These are phyloP conservation scores for Candida tallmaniae DNA, from an alignment of 805 yeast species.

Conservation along the genomic window DNA sequence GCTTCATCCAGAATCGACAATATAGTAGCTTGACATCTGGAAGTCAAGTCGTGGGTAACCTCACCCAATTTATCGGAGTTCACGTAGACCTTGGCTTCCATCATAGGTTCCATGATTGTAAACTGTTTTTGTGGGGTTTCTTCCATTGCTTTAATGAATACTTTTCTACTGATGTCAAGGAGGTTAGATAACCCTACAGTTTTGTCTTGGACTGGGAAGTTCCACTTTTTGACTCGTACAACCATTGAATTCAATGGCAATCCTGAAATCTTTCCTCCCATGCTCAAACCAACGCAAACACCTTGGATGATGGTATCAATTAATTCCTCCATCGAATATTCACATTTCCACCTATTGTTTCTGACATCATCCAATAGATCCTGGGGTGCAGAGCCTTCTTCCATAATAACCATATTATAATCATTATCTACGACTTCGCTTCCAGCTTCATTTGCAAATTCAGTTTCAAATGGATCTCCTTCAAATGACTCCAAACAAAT, in stretches of 20 bases:
- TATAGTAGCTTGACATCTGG: constrained; percentile 73
- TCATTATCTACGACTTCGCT: constrained; percentile 39
- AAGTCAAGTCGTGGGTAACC: constrained; percentile 80
- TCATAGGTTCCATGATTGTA: constrained; percentile 79
- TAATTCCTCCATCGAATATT: constrained; percentile 42
- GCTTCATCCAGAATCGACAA: constrained; percentile 64
- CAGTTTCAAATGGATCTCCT: constrained; percentile 28
- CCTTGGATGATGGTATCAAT: constrained; percentile 57
- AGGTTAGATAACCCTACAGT: constrained; percentile 34
- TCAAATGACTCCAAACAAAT: constrained; percentile 34
- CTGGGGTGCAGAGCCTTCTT: constrained; percentile 22
- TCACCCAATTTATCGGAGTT: constrained; percentile 72
- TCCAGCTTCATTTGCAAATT: constrained; percentile 36
- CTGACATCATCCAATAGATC: constrained; percentile 19
- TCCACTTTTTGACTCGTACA: constrained; percentile 50
- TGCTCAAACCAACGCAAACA: constrained; percentile 54
- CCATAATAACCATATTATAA: constrained; percentile 45
- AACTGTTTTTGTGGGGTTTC: constrained; percentile 24
- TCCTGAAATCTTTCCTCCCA: constrained; percentile 61
- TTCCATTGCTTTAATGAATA: constrained; percentile 20
- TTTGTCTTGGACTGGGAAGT: constrained; percentile 48
- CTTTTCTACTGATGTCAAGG: constrained; percentile 41
- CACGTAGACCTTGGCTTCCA: constrained; percentile 68
- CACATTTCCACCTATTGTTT: constrained; percentile 48
- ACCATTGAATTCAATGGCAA: constrained; percentile 57